These are phyloP conservation scores for Spinacia oleracea DNA, from an alignment of 179 eudicot species.

Conservation along the genomic window DNA sequence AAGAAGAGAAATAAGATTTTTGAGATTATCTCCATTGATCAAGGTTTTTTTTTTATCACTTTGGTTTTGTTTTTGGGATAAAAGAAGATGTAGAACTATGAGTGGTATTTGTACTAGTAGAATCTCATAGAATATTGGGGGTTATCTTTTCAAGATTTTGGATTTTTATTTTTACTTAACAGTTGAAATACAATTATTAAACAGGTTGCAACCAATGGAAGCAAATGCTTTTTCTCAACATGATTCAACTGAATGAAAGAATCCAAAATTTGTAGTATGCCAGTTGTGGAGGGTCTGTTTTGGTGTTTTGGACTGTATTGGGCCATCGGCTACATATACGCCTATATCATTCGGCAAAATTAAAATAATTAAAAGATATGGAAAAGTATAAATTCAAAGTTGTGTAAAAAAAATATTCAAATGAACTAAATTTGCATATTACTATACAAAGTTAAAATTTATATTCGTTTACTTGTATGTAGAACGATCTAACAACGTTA, in stretches of 20 bases:
- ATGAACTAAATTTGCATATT: too few relatives aligned
- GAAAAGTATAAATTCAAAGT: too few relatives aligned
- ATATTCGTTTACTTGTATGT: too few relatives aligned
- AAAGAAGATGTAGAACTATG: conserved; percentile 12
- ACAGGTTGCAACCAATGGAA: conserved; percentile 20
- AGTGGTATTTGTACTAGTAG: conserved; percentile 28
- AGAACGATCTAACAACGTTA: too few relatives aligned
- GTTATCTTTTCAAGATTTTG: conserved; percentile 13
- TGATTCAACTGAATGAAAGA: conserved; percentile 19
- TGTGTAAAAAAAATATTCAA: too few relatives aligned
- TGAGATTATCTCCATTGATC: conserved; percentile 29
- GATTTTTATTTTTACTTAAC: background rate
- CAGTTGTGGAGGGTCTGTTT: conserved; percentile 7
- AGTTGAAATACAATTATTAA: conserved; percentile 5
- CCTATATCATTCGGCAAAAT: too few relatives aligned
- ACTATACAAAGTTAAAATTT: too few relatives aligned
- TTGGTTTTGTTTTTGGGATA: conserved; percentile 9
- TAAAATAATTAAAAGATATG: too few relatives aligned
- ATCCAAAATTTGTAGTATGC: conserved; percentile 3
- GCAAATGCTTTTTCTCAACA: background rate
- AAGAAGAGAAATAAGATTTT: conserved; percentile 8
- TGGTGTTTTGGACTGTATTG: background rate
- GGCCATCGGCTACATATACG: background rate
- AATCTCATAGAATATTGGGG: conserved; percentile 16
- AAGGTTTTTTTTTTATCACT: background rate